phyloP scores from a whole-genome alignment of 495 filamentous ascomycete genomes.

The Aspergillus coremiiformis region DNA sequence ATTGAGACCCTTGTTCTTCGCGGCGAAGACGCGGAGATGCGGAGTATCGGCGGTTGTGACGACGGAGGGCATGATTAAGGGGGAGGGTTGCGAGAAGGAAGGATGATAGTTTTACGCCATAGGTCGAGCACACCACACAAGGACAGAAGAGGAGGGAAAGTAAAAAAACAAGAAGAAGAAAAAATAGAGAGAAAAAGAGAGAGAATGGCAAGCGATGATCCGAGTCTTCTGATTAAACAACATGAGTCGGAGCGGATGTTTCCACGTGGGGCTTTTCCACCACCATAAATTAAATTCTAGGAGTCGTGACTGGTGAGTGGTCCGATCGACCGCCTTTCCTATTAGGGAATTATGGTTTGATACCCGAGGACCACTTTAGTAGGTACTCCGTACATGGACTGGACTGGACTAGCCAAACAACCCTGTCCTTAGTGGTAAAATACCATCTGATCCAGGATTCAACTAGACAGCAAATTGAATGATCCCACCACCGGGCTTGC shows the following conservation, averaged over 20 bases:
- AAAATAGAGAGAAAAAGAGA: constrained; percentile 7
- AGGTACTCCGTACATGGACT: too few relatives aligned
- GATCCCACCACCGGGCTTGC: too few relatives aligned
- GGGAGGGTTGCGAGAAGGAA: background rate
- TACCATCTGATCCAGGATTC: too few relatives aligned
- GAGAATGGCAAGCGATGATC: constrained; percentile 11
- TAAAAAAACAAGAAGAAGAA: background rate
- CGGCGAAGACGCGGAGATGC: constrained; percentile 33
- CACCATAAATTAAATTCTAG: too few relatives aligned
- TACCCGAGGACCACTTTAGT: too few relatives aligned
- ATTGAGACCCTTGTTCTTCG: constrained; percentile 18
- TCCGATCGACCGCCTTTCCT: constrained; percentile 9
- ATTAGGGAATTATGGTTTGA: background rate
- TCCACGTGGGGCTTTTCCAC: constrained; percentile 38
- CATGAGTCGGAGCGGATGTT: constrained; percentile 18
- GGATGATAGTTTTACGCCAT: constrained; percentile 17
- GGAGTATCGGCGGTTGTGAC: constrained; percentile 29
- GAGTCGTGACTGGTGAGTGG: constrained; percentile 21
- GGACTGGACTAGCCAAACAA: too few relatives aligned
- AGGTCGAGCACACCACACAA: constrained; percentile 5
- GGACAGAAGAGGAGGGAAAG: constrained; percentile 12
- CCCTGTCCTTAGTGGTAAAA: too few relatives aligned
- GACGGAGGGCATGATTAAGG: constrained; percentile 25
- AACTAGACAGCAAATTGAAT: too few relatives aligned
- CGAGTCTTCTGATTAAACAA: constrained; percentile 8